Conservation (phyloP, 2,329 filamentous ascomycete species). For the Paraconiothyrium sp. region DNA sequence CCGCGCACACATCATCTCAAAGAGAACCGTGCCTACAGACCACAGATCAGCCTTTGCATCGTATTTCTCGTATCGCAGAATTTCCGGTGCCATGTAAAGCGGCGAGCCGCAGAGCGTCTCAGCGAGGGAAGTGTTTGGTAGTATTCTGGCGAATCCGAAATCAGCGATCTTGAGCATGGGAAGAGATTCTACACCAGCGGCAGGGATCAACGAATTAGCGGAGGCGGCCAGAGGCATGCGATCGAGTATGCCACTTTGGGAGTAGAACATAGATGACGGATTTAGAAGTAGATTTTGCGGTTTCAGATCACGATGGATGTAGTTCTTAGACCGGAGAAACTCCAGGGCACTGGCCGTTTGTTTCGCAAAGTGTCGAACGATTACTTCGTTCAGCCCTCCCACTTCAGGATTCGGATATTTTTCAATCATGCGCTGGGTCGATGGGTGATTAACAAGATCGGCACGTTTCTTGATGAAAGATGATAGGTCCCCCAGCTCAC, state of each 20-base stretch:
- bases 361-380: slow-evolving; percentile 94
- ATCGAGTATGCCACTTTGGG: slow-evolving; percentile 56
- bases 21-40: slow-evolving; percentile 95
- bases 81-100: slow-evolving; percentile 98
- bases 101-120: slow-evolving; percentile 97
- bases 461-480: slow-evolving; percentile 96
- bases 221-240: slow-evolving; percentile 79
- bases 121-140: slow-evolving; percentile 89
- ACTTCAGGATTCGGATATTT: slow-evolving; percentile 88
- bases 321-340: slow-evolving; percentile 84
- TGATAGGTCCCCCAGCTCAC: slow-evolving; percentile 91
- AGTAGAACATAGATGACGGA: slow-evolving; percentile 78
- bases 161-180: slow-evolving; percentile 98
- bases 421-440: slow-evolving; percentile 87
- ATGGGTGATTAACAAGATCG: slow-evolving; percentile 78
- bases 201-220: slow-evolving; percentile 81
- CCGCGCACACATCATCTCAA: slow-evolving; percentile 91
- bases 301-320: slow-evolving; percentile 97
- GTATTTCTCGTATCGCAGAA: slow-evolving; percentile 95
- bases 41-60: slow-evolving; percentile 96
- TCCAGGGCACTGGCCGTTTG: slow-evolving; percentile 91
- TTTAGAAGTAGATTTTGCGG: slow-evolving; percentile 94
- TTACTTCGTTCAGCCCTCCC: slow-evolving; percentile 94
- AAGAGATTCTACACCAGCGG: slow-evolving; percentile 81
- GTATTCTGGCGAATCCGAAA: slow-evolving; percentile 95